A percentile compares a stretch with the other conserved stretches of the same genome.
Conservation (phyloP, 805 yeast species). For the Suhomyces vadensis region DNA sequence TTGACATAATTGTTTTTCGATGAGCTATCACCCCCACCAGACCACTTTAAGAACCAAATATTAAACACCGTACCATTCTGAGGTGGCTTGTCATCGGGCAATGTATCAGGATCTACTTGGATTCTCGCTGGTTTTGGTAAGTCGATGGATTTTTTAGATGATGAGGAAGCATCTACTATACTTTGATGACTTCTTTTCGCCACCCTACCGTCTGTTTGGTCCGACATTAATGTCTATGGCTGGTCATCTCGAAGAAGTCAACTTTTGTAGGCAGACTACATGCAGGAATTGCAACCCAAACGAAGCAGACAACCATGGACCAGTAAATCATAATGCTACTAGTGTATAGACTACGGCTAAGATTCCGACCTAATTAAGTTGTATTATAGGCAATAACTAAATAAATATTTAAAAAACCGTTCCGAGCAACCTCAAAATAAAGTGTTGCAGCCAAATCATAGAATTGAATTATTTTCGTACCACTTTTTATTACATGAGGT, state of each 20-base stretch:
- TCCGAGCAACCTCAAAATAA: not conserved
- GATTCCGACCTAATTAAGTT: too few species aligned
- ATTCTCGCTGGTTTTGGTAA: slow-evolving; percentile 63
- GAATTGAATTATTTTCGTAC: slow-evolving; percentile 1
- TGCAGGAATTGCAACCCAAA: too few species aligned
- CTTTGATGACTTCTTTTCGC: slow-evolving; percentile 1
- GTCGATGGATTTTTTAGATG: too few species aligned
- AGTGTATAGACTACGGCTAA: too few species aligned
- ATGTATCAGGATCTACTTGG: slow-evolving; percentile 64
- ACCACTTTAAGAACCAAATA: slow-evolving; percentile 88
- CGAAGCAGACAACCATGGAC: too few species aligned
- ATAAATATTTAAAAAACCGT: too few species aligned
- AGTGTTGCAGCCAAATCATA: not conserved
- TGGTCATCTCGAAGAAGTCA: not conserved
- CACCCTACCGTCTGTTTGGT: not conserved
- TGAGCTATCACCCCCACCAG: slow-evolving; percentile 63
- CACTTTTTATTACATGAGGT: slow-evolving; percentile 14
- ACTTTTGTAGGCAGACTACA: not conserved
- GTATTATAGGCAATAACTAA: too few species aligned
- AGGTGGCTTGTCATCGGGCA: slow-evolving; percentile 64
- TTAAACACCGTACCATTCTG: slow-evolving; percentile 82
- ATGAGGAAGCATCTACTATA: not conserved
- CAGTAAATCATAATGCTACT: too few species aligned
- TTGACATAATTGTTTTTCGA: slow-evolving; percentile 46
- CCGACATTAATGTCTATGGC: not conserved